Base-by-base conservation (phyloP, 1,284 basidiomycete species). In the Apiotrichum veenhuisii region DNA sequence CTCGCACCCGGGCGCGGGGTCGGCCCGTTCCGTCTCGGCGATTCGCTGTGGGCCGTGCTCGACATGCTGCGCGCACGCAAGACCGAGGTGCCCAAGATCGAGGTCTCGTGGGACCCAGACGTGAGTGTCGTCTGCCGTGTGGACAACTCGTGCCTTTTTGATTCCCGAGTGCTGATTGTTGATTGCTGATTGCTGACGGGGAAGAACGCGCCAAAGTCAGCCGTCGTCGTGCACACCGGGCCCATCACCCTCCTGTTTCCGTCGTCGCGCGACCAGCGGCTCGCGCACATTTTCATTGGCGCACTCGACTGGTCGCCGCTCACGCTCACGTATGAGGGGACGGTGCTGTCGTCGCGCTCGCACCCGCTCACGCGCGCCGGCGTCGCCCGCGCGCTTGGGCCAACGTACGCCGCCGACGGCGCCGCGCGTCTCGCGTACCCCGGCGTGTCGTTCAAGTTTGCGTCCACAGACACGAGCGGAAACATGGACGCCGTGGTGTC, bases 91-190 rank as follows among this genome's bases (percentile, higher is more conserved):
- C 89, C 89, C 40, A 86, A 88, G 66, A 83, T 91, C 44, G 88
- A 91, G 61, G 79, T 93, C 65, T 89, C 89, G 71, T 92, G 86
- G 72, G 89, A 93, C 70, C 82, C 84, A 12, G 87, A 89, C 63
- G 77, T 83, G 47, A 81, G 69, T 64, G 17, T 58, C 58, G 10
- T 7, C 22, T 7, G 18, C 30, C 3, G n/a, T 22, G 5, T 5
- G 51, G n/a, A n/a, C n/a, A n/a, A n/a, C n/a, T n/a, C n/a, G n/a
- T n/a, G n/a, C n/a, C n/a, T n/a, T n/a, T n/a, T n/a, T n/a, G n/a
- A n/a, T n/a, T n/a, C n/a, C n/a, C n/a, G n/a, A n/a, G n/a, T n/a
- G n/a, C n/a, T n/a, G n/a, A n/a, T n/a, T n/a, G n/a, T n/a, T n/a
- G n/a, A n/a, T n/a, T n/a, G n/a, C n/a, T n/a, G n/a, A n/a, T 66